Conservation (phyloP, 2,329 filamentous ascomycete genomes). For the Exophiala phaeomuriformis region DNA sequence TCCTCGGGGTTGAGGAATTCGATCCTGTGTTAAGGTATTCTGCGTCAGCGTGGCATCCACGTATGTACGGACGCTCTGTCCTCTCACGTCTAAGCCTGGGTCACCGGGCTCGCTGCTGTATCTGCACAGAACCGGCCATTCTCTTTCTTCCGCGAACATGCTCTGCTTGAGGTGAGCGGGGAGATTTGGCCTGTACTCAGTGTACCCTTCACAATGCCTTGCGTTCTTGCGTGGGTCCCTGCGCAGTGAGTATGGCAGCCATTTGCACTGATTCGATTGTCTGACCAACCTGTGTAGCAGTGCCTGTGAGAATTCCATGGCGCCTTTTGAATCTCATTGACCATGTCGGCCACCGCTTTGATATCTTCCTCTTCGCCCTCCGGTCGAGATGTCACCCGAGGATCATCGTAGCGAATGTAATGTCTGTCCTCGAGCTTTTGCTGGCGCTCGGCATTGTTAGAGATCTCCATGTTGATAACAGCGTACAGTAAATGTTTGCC, state of each 20-base stretch:
- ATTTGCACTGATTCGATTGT: background rate
- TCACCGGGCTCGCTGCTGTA: slow-evolving; percentile 37
- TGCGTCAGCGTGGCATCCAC: background rate
- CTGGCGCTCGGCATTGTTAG: background rate
- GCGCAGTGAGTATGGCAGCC: background rate
- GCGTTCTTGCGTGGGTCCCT: slow-evolving; percentile 41
- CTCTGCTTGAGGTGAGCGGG: slow-evolving; percentile 40
- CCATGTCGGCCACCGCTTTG: slow-evolving; percentile 40
- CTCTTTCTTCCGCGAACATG: slow-evolving; percentile 32
- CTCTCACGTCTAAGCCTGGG: slow-evolving; percentile 33
- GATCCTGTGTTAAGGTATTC: slow-evolving; percentile 27
- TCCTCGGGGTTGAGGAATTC: slow-evolving; percentile 41
- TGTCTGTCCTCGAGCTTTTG: slow-evolving; percentile 23
- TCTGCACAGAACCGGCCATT: slow-evolving; percentile 33
- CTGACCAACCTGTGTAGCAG: slow-evolving; percentile 29
- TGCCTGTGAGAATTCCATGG: slow-evolving; percentile 40
- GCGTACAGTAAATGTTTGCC: background rate
- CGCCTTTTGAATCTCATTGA: slow-evolving; percentile 41
- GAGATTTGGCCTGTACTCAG: slow-evolving; percentile 39
- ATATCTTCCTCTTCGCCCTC: slow-evolving; percentile 39
- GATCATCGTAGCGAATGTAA: slow-evolving; percentile 38
- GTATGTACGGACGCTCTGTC: background rate
- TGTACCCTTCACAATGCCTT: slow-evolving; percentile 44
- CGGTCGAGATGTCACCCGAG: slow-evolving; percentile 28
- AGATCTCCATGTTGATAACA: background rate